Percentiles rank a stretch among this genome's conserved stretches.
phyloP scores from a whole-genome alignment of 768 basidiomycete genomes.

The Boletus sp. region DNA sequence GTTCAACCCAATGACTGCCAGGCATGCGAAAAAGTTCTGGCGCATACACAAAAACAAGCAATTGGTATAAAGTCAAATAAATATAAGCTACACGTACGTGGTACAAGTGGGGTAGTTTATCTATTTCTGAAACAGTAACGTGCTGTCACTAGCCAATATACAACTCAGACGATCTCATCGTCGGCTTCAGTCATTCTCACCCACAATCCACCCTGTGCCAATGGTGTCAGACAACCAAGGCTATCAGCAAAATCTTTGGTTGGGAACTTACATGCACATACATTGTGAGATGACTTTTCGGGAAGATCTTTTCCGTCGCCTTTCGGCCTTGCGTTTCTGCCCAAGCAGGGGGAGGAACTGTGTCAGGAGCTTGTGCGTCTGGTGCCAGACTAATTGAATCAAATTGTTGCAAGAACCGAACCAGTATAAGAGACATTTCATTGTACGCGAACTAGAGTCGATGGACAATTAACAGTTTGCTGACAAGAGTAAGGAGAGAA shows the following conservation, averaged over 20 bases:
- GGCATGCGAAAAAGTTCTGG: background rate
- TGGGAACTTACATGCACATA: conserved; percentile 39
- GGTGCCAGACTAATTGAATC: conserved; percentile 44
- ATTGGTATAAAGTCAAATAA: background rate
- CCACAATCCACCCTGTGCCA: conserved; percentile 51
- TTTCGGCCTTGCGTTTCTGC: conserved; percentile 43
- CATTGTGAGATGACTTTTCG: conserved; percentile 55
- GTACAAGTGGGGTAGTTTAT: background rate
- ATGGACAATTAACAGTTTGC: background rate
- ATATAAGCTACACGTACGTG: no score
- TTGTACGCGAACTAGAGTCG: conserved; percentile 49
- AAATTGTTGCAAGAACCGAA: conserved; percentile 62
- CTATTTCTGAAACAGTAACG: background rate
- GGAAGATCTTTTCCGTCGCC: conserved; percentile 46
- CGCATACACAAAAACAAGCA: background rate
- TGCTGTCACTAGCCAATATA: no score
- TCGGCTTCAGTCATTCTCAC: conserved; percentile 37
- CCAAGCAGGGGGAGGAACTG: conserved; percentile 48
- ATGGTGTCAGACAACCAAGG: background rate
- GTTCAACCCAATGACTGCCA: background rate
- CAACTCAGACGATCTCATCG: conserved; percentile 1
- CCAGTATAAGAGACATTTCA: conserved; percentile 59
- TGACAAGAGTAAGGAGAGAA: background rate
- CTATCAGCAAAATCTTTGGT: background rate
- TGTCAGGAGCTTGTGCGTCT: conserved; percentile 43